Percentiles rank a stretch among this genome's conserved stretches.
Evolutionary conservation across 768 basidiomycete species (phyloP).

Genomic region (Leccinum broughii): DNA sequence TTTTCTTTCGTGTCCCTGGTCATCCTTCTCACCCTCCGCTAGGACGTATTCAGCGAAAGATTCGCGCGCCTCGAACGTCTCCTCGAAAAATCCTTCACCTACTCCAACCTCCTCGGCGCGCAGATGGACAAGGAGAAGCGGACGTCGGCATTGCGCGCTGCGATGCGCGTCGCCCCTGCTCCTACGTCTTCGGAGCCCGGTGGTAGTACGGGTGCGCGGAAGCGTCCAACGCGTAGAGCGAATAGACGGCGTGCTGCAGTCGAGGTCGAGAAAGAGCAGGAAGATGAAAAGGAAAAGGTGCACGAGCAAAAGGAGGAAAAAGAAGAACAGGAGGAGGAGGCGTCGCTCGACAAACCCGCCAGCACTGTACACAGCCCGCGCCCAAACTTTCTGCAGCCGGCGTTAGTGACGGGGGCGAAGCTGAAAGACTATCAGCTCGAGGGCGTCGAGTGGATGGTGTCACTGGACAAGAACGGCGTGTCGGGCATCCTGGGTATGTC

Average conservation of each 20-base stretch:
- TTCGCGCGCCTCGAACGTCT: constrained; percentile 60
- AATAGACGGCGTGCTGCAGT: constrained; percentile 15
- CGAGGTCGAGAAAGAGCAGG: not conserved
- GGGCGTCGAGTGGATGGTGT: constrained; percentile 94
- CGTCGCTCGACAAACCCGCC: constrained; percentile 16
- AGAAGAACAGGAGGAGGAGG: constrained; percentile 5
- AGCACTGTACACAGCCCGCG: not conserved
- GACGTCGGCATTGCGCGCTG: constrained; percentile 31
- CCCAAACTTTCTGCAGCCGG: constrained; percentile 66
- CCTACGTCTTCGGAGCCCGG: not conserved
- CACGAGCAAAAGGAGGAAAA: not conserved
- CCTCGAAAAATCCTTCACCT: constrained; percentile 75
- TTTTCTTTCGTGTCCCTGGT: not conserved
- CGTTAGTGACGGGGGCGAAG: constrained; percentile 78
- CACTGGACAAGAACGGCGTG: constrained; percentile 81
- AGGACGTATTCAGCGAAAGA: constrained; percentile 50
- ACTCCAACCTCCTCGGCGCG: constrained; percentile 65
- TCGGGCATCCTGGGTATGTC: constrained; percentile 72
- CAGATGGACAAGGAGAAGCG: constrained; percentile 67
- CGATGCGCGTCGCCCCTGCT: constrained; percentile 22
- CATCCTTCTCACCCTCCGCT: not conserved
- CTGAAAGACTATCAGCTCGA: constrained; percentile 92
- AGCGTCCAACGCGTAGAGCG: constrained; percentile 14
- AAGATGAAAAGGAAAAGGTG: not conserved
- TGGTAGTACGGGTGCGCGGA: constrained; percentile 8